Percentiles rank a stretch among this genome's conserved stretches.
Conservation (phyloP, 1,284 basidiomycete genomes). For the Ustilago xerochloae region DNA sequence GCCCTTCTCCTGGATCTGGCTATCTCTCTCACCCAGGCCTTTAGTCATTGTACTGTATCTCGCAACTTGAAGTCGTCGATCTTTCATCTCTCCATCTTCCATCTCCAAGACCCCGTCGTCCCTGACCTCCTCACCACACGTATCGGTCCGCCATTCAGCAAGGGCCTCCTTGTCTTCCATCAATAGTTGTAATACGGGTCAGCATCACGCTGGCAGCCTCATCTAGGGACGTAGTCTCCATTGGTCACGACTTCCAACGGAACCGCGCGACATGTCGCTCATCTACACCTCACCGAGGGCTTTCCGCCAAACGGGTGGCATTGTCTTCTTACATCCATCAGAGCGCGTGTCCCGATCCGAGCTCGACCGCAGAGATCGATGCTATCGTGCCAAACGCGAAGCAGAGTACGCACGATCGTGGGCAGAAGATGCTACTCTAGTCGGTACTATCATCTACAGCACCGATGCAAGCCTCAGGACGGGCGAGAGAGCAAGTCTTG, state of each 20-base stretch:
- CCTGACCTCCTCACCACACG: not conserved
- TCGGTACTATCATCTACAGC: conserved; percentile 38
- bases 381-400: conserved; percentile 54
- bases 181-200: no score
- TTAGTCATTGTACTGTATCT: no score
- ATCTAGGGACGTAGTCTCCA: not conserved
- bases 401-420: conserved; percentile 50
- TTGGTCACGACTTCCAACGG: no score
- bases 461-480: conserved; percentile 17
- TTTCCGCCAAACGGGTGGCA: conserved; percentile 50
- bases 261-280: conserved; percentile 17
- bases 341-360: conserved; percentile 56
- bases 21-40: not conserved
- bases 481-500: conserved; percentile 26
- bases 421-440: conserved; percentile 60
- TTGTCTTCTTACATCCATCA: conserved; percentile 52
- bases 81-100: not conserved
- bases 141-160: not conserved
- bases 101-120: no score
- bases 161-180: not conserved
- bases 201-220: not conserved
- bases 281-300: conserved; percentile 31
- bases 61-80: not conserved
- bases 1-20: no score
- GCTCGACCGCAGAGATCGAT: conserved; percentile 55